Percentiles rank a stretch among this genome's conserved stretches.
These are phyloP conservation scores for Neofusicoccum sp. DNA, from an alignment of 2,329 filamentous ascomycete genomes.

Conservation along the genomic window DNA sequence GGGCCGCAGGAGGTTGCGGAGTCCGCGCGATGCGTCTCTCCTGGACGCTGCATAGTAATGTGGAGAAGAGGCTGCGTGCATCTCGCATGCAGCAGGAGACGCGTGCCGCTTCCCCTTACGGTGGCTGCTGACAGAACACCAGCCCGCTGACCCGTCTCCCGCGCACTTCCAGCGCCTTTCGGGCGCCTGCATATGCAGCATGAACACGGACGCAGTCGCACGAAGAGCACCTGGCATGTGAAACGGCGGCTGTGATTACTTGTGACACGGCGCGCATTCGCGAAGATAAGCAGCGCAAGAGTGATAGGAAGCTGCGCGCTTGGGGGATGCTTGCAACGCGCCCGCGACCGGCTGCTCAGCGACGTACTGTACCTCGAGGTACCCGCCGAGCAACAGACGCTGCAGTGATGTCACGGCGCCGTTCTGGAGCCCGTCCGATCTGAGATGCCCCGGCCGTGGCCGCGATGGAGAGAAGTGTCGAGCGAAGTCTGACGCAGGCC, in stretches of 20 bases:
- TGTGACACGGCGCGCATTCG: not conserved
- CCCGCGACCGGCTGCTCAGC: not conserved
- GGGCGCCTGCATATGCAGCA: not conserved
- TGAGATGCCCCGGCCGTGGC: not conserved
- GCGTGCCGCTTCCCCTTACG: too few relatives aligned
- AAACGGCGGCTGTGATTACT: not conserved
- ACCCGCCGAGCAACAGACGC: not conserved
- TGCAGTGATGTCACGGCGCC: not conserved
- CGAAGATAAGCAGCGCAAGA: not conserved
- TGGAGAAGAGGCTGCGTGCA: not conserved
- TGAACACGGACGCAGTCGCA: not conserved
- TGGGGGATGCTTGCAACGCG: not conserved
- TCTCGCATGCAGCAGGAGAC: not conserved
- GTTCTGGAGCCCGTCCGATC: not conserved
- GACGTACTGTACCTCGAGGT: not conserved
- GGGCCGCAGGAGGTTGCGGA: not conserved
- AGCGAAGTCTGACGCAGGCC: not conserved
- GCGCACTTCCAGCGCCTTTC: not conserved
- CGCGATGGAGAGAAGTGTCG: not conserved
- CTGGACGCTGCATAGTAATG: not conserved
- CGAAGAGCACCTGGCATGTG: not conserved
- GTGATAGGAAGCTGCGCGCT: too few relatives aligned
- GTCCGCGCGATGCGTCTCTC: not conserved
- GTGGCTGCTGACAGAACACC: too few relatives aligned
- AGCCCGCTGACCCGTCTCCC: constrained; percentile 2